Base-by-base conservation (phyloP, 306 rosid genomes). In the Rosa chinensis region DNA sequence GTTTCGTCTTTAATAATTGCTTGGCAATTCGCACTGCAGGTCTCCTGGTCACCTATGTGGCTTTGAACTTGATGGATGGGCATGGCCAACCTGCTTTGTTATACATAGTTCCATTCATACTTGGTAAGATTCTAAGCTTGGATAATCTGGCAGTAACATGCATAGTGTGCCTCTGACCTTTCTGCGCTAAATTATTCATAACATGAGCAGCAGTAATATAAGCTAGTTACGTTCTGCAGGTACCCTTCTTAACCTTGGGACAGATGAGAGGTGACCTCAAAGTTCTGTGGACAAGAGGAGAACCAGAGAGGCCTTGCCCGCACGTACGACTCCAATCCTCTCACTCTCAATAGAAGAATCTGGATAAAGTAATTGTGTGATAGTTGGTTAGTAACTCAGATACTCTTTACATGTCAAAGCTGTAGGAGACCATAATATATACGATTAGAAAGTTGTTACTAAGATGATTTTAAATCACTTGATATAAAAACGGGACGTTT, bases 21-120 rank as follows among this genome's bases (percentile, higher is more conserved):
- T 73, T 72, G 75, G 70, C 32, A 28, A 48, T 73, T 77, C 74
- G 42, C 67, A 62, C 4, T 77, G 73, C 82, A 96, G 99, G 99
- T 81, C 97, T 96, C 37, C 94, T 96, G 28, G 52, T 96, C 87
- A 96, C 99, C 28, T 96, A 96, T 32, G 88, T 96, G 75, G 98
- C 99, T 79, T 85, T 96, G 89, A 96, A 96, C 91, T 81, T 96
- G 84, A 96, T 96, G 99, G 99, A 96, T 68, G 99, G 98, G 62
- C 99, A 93, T 79, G 98, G 98, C 76, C 99, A 96, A 81, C 99
- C 99, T 0, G 99, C 99, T 81, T 86, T 96, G 84, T 91, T 96
- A 66, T 96, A 93, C 87, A 96, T 93, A 59, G 99, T 96, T 58
- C 99, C 99, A 28, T 28, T 28, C 94, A 28, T 92, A 28, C 32